Conservation (phyloP, 805 yeast genomes). For the Wickerhamomyces alni region DNA sequence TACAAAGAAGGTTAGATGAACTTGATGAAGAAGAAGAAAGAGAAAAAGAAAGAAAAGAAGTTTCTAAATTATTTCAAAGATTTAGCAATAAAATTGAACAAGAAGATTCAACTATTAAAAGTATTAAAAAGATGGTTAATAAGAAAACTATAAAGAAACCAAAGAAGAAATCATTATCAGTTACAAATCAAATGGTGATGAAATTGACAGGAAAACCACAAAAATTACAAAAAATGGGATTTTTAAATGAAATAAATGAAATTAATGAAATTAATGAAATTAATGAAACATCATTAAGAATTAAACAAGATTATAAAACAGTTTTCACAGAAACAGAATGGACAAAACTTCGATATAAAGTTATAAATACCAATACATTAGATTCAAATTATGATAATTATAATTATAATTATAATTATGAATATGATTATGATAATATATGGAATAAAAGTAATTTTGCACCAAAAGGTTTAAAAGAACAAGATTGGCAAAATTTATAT, state of each 20-base stretch:
- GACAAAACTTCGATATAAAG: not conserved
- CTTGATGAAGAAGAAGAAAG: constrained; percentile 11
- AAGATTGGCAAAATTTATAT: not conserved
- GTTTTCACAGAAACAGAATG: not conserved
- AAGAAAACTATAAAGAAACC: no score
- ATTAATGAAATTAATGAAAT: no score
- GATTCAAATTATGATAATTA: not conserved
- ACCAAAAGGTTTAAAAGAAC: not conserved
- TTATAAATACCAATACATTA: not conserved
- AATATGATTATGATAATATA: not conserved
- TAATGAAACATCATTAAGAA: no score
- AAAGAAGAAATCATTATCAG: constrained; percentile 3
- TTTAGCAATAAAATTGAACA: constrained; percentile 6
- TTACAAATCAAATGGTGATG: constrained; percentile 7
- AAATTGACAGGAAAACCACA: constrained; percentile 12
- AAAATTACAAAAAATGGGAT: constrained; percentile 3
- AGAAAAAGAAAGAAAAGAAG: no score
- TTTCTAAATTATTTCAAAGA: not conserved
- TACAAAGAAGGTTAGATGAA: constrained; percentile 18
- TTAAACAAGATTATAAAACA: no score
- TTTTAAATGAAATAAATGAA: no score
- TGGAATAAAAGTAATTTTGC: not conserved
- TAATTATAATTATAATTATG: no score
- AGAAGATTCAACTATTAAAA: no score
- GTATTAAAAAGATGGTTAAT: no score